Evolutionary conservation across 163 green algal genomes (phyloP), one percentile per base, ranked within the genome.

Genomic region (Volvox carteri): DNA sequence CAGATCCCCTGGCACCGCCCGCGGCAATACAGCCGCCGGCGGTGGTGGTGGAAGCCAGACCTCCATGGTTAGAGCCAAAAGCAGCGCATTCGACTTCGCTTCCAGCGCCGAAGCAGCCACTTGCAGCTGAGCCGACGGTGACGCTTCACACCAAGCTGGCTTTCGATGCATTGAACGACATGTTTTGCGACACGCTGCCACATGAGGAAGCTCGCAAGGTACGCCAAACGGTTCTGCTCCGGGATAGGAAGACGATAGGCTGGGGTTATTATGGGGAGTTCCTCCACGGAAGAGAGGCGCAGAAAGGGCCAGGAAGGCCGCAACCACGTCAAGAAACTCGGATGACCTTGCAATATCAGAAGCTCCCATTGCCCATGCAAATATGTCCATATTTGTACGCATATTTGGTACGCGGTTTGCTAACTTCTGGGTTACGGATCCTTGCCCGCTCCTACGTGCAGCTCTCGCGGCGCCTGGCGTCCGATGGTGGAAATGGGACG

Each of bases 101-200:
- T 11, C n/a, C 44, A 7, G 46, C 74, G 46, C 60, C 44, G 35
- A 33, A 41, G 23, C 68, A 60, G 39, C 35, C 42, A 78, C 39
- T 44, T 4, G 46, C 28, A 8, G 21, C 56, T 19, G 94, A 97
- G 68, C 94, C 93, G 18, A 96, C 94, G 18, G 88, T 97, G 30
- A 98, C 95, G 4, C 90, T 97, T 6, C 90, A 92, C 78, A 97
- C 94, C 0, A 85, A 90, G 4, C 89, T 90, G 28, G 96, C 96
- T 1, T 95, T 96, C 46, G 90, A 93, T 4, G 91, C 89, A 0
- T 78, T 98, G 52, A 97, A 97, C 70, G 86, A 86, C 76, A 96
- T 97, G 93, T 97, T 98, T 85, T 90, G 50, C 50, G 91, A 92
- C 46, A 46, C 78, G 2, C 65, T 93, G 48, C 90, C 90, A 14